Evolutionary conservation across 1,284 basidiomycete genomes (phyloP), one percentile per base, ranked within the genome.

Genomic region (Stygiomarasmius scandens): DNA sequence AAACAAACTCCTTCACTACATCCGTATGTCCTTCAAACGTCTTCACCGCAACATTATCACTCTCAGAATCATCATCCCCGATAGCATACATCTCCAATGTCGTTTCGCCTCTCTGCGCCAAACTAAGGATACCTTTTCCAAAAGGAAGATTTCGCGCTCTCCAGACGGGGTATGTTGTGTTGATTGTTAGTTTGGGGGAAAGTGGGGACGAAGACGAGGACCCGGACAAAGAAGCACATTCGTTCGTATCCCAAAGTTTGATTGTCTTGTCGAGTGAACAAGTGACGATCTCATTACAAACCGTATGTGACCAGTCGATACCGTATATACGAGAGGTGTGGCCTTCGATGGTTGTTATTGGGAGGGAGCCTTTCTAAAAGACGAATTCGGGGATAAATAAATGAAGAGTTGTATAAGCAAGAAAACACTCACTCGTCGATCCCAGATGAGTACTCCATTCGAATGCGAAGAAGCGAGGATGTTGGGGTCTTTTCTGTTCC

Each of bases 1-100:
- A 98, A 1, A 99, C 95, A 67, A 97, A 99, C 74, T 99, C 96
- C 67, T 98, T 98, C 36, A 98, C 96, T 3, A 95, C 92, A 66
- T 97, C 95, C 0, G 85, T 83, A 70, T 97, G 95, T 0, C 95
- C 96, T 61, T 92, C 90, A 63, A 97, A 98, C 2, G 81, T 77
- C 58, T 91, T 85, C 8, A 95, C 85, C 0, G 90, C 87, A 68
- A 41, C 22, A 9, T 48, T 50, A 75, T 22, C 48, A 38, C n/a
- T 49, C 29, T 32, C 12, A 5, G 5, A 5, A 32, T 25, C 38
- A 24, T 45, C 50, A 8, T 50, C 54, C 45, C 25, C 34, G 19
- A 53, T 82, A 74, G 78, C 78, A 78, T 88, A 98, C 89, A 99
- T 92, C 69, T 95, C 92, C 22, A 98, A 78, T 0, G 85, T 82